A percentile compares a stretch with the other conserved stretches of the same genome.
Conservation (phyloP, 257 asterid genomes). For the Henckelia pumila region DNA sequence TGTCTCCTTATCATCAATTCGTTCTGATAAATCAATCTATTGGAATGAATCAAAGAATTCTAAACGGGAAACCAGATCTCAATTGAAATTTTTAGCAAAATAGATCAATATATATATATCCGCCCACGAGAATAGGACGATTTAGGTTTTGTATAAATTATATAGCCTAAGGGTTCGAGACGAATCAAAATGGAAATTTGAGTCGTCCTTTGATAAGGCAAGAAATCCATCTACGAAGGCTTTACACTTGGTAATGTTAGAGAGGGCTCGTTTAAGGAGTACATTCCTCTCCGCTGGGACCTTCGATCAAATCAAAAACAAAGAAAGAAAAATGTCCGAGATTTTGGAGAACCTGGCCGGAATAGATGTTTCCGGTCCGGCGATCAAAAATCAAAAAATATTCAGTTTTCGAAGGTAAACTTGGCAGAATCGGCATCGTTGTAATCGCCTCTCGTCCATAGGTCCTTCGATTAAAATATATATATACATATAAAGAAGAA, state of each 20-base stretch:
- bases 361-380: slow-evolving; percentile 31
- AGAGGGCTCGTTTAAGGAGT: slow-evolving; percentile 59
- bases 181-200: slow-evolving; percentile 37
- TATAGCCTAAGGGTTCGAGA: slow-evolving; percentile 69
- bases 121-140: too few species aligned
- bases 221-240: slow-evolving; percentile 50
- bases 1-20: too few species aligned
- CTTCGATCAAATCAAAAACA: slow-evolving; percentile 39
- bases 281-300: slow-evolving; percentile 80
- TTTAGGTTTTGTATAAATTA: too few species aligned
- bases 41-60: too few species aligned
- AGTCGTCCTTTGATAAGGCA: slow-evolving; percentile 62
- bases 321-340: slow-evolving; percentile 15
- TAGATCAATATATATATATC: too few species aligned
- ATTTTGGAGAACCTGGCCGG: slow-evolving; percentile 40
- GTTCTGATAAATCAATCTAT: too few species aligned
- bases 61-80: too few species aligned
- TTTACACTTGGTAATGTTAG: slow-evolving; percentile 39
- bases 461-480: slow-evolving; percentile 52
- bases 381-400: slow-evolving; percentile 37
- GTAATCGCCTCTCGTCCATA: slow-evolving; percentile 60
- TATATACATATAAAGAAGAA: too few species aligned
- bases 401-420: slow-evolving; percentile 81
- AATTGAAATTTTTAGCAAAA: too few species aligned
- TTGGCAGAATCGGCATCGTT: slow-evolving; percentile 62